These are phyloP conservation scores for Cryptococcus sp. DNA, from an alignment of 1,284 basidiomycete genomes.

Conservation along the genomic window DNA sequence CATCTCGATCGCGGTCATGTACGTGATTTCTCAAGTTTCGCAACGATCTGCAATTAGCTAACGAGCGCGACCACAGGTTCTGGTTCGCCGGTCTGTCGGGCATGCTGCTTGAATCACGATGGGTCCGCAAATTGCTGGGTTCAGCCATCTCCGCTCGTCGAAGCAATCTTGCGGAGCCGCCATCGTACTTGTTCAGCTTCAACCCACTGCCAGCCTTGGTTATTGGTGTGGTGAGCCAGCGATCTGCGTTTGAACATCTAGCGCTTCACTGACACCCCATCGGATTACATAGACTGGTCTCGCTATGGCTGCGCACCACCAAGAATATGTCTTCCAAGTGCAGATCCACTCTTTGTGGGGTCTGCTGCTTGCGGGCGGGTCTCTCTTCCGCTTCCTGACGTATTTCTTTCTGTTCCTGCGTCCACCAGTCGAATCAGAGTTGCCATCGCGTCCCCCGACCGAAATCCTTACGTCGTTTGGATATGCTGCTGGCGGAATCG, in stretches of 20 bases:
- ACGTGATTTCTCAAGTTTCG: constrained; percentile 35
- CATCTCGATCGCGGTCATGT: constrained; percentile 80
- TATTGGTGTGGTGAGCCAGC: constrained; percentile 67
- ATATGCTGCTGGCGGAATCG: constrained; percentile 78
- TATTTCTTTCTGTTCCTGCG: constrained; percentile 93
- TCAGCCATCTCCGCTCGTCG: constrained; percentile 19
- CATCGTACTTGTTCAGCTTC: constrained; percentile 76
- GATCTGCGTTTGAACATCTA: not conserved
- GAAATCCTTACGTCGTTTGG: constrained; percentile 87
- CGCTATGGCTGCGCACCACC: constrained; percentile 93
- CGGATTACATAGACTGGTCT: constrained; percentile 66
- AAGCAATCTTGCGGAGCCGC: constrained; percentile 60
- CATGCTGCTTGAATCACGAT: constrained; percentile 82
- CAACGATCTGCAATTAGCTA: constrained; percentile 13
- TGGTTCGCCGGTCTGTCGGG: constrained; percentile 91
- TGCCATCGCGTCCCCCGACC: constrained; percentile 91
- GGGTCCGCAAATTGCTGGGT: constrained; percentile 59
- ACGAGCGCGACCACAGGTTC: constrained; percentile 66
- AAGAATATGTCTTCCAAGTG: constrained; percentile 72
- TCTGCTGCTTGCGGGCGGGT: constrained; percentile 77
- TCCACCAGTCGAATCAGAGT: constrained; percentile 60
- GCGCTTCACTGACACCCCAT: not conserved
- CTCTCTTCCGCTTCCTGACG: constrained; percentile 60
- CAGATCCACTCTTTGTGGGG: constrained; percentile 92
- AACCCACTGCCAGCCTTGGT: constrained; percentile 94